These are phyloP conservation scores for Candida maesae DNA, from an alignment of 805 yeast species.

Conservation along the genomic window DNA sequence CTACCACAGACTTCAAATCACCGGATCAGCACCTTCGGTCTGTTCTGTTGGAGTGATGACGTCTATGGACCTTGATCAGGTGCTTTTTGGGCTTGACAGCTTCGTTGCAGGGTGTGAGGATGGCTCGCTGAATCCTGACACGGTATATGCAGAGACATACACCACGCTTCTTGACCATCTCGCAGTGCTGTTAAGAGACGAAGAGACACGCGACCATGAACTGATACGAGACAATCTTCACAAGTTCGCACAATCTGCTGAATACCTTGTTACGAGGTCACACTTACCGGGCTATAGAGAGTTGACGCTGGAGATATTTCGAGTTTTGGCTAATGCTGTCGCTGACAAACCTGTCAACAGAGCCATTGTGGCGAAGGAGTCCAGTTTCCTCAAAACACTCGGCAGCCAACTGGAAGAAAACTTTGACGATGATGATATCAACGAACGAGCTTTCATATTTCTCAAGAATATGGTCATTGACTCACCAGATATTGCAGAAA, in stretches of 20 bases:
- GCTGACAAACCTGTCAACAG: constrained; percentile 27
- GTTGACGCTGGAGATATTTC: constrained; percentile 16
- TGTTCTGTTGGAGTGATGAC: too few species aligned
- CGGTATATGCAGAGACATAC: constrained; percentile 23
- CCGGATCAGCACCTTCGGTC: too few species aligned
- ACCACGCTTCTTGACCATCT: constrained; percentile 21
- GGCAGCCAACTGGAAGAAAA: constrained; percentile 15
- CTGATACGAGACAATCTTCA: constrained; percentile 14
- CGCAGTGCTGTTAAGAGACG: constrained; percentile 23
- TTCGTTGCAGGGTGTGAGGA: constrained; percentile 19
- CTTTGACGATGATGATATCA: constrained; percentile 22
- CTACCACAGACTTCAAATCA: too few species aligned
- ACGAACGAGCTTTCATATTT: constrained; percentile 16
- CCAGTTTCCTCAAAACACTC: constrained; percentile 7
- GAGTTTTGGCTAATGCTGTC: constrained; percentile 26
- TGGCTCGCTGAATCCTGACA: constrained; percentile 6
- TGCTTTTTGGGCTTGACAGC: constrained; percentile 23
- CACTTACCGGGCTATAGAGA: constrained; percentile 7
- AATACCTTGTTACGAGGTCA: constrained; percentile 8
- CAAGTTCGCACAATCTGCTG: constrained; percentile 14
- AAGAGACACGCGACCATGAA: constrained; percentile 12
- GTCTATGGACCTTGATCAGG: constrained; percentile 25
- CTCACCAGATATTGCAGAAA: constrained; percentile 12
- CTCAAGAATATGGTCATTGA: constrained; percentile 22
- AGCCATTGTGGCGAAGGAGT: constrained; percentile 7